Percentiles rank a stretch among this genome's conserved stretches.
phyloP scores from a whole-genome alignment of 352 stramenopile genomes.

The Phytophthora colocasiae region DNA sequence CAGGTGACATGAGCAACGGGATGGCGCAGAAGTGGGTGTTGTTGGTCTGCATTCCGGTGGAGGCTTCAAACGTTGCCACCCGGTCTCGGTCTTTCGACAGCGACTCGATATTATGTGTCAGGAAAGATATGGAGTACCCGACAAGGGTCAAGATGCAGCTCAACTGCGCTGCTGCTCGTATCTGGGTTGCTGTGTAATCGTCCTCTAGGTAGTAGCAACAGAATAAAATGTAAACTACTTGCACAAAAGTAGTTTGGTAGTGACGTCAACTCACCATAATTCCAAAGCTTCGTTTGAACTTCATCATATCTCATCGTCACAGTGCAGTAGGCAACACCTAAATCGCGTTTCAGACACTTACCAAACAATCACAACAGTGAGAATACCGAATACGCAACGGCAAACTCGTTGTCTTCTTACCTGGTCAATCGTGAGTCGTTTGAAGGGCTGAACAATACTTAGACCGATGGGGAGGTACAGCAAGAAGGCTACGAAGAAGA shows the following conservation, averaged over 20 bases:
- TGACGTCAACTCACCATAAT: slow-evolving; percentile 40
- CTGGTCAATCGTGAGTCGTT: slow-evolving; percentile 54
- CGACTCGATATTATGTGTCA: slow-evolving; percentile 37
- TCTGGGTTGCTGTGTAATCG: slow-evolving; percentile 43
- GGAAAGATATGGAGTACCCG: slow-evolving; percentile 60
- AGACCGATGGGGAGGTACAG: slow-evolving; percentile 70
- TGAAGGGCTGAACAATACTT: slow-evolving; percentile 44
- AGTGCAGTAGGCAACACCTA: slow-evolving; percentile 50
- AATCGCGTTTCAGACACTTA: slow-evolving; percentile 35
- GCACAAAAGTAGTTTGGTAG: too few relatives aligned
- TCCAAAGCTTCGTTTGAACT: slow-evolving; percentile 50
- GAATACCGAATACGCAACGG: neutral
- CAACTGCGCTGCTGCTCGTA: slow-evolving; percentile 51
- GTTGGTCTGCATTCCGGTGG: slow-evolving; percentile 25
- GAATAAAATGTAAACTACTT: neutral
- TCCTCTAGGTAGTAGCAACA: slow-evolving; percentile 16
- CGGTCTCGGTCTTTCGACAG: slow-evolving; percentile 23
- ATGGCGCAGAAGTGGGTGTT: slow-evolving; percentile 30
- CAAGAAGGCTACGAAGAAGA: slow-evolving; percentile 71
- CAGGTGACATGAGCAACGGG: slow-evolving; percentile 33
- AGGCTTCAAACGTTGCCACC: slow-evolving; percentile 26
- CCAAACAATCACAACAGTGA: neutral
- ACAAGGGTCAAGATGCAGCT: slow-evolving; percentile 64
- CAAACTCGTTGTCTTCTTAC: slow-evolving; percentile 11
- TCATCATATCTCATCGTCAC: slow-evolving; percentile 39